Evolutionary conservation across 148 eudicot genomes (phyloP), one percentile per base, ranked within the genome.

Genomic region (Hydrangea macrophylla): DNA sequence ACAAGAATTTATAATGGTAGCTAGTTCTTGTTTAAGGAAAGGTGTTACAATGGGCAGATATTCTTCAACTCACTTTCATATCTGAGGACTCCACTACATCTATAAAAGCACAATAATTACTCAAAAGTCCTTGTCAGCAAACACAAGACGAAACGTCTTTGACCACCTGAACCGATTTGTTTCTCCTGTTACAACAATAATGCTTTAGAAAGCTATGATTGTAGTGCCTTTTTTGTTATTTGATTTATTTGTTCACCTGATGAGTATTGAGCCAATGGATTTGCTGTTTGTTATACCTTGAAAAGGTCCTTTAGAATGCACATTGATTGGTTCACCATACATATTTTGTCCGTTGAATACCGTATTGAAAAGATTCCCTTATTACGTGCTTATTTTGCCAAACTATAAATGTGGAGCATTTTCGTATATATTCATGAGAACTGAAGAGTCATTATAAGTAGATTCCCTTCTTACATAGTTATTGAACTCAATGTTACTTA

Each of bases 1-100:
- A 5, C 7, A 42, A 15, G 53, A 24, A 67, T 67, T 67, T 67
- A 40, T 67, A 36, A 44, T 55, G 56, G 70, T 25, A 54, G 53
- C 20, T 39, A 9, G 18, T 36, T 13, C 70, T 15, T 67, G 22
- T 25, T 36, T 67, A 9, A 12, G 2, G 11, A 28, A 27, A 27
- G 20, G 31, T 60, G 2, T 61, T 23, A 37, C 0, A 11, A 0
- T 17, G 18, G 53, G 2, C 53, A 48, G 23, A 5, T 48, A 3
- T 1, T 48, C 53, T 48, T 48, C 23, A 2, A 24, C 33, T 0
- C 26, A 13, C 66, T 24, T 40, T 25, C 1, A 40, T 24, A 60
- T 12, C 7, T 22, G 50, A 23, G 33, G 35, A 35, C 26, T 36
- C 61, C 70, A 25, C 33, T 15, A 6, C 6, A 20, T 8, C 23